phyloP scores from a whole-genome alignment of 805 yeast genomes.

The Huiozyma sinensis region DNA sequence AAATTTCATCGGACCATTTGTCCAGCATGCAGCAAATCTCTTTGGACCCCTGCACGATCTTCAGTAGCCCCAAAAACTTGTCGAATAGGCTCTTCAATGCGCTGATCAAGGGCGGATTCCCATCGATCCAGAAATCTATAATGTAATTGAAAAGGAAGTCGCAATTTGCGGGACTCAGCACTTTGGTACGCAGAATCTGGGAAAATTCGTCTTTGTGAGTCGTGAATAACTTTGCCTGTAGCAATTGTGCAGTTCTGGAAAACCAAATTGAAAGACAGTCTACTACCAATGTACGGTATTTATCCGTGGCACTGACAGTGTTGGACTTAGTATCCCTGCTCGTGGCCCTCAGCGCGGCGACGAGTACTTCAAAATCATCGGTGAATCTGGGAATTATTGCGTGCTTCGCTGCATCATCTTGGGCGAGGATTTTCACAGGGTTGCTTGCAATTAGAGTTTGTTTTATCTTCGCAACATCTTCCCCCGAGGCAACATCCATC shows the following conservation, averaged over 20 bases:
- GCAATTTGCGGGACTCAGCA: conserved; percentile 17
- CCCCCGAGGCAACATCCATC: too few relatives aligned
- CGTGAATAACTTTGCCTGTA: background rate
- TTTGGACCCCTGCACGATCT: conserved; percentile 15
- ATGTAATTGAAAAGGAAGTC: conserved; percentile 39
- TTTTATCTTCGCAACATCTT: too few relatives aligned
- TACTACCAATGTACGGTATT: conserved; percentile 31
- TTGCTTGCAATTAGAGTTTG: conserved; percentile 1
- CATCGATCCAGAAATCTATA: conserved; percentile 59
- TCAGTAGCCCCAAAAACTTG: conserved; percentile 39
- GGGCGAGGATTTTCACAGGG: background rate
- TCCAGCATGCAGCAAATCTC: conserved; percentile 20
- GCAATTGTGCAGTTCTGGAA: conserved; percentile 40
- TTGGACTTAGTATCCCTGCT: background rate
- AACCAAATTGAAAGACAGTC: conserved; percentile 62
- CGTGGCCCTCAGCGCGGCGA: conserved; percentile 2
- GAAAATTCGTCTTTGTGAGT: too few relatives aligned
- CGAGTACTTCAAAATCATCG: conserved; percentile 4
- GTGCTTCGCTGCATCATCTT: background rate
- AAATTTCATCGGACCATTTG: conserved; percentile 37
- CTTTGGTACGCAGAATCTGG: too few relatives aligned
- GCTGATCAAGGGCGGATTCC: conserved; percentile 60
- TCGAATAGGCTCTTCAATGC: conserved; percentile 51
- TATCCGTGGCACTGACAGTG: conserved; percentile 5
- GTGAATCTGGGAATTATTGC: conserved; percentile 3